Percentiles rank a stretch among this genome's conserved stretches.
phyloP scores from a whole-genome alignment of 257 asterid genomes.

The Solanum gracilifrons region DNA sequence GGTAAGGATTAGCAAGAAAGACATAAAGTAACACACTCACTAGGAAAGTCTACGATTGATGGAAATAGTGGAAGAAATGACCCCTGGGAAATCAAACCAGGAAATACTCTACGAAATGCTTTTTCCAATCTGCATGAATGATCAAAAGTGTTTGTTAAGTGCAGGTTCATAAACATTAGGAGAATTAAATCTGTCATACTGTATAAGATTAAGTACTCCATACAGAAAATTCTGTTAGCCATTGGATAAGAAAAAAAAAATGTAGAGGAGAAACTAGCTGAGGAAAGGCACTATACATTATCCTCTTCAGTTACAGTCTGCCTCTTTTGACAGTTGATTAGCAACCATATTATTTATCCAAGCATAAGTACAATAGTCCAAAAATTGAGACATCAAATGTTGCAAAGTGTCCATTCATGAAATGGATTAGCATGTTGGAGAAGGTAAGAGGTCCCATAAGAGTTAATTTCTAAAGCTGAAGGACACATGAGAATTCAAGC shows the following conservation, averaged over 20 bases:
- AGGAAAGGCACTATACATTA: background rate
- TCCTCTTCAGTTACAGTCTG: background rate
- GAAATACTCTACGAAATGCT: constrained; percentile 37
- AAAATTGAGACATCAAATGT: background rate
- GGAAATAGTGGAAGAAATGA: constrained; percentile 77
- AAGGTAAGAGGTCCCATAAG: background rate
- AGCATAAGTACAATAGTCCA: background rate
- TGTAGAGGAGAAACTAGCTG: background rate
- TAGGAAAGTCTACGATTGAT: constrained; percentile 69
- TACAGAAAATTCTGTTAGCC: background rate
- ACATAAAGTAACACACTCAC: constrained; percentile 31
- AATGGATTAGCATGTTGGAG: background rate
- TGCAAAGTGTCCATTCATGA: background rate
- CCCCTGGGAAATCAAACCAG: constrained; percentile 68
- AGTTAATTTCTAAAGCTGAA: background rate
- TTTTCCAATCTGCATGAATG: constrained; percentile 49
- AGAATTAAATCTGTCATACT: background rate
- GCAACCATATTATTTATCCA: background rate
- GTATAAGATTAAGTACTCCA: background rate
- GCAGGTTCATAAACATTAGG: background rate
- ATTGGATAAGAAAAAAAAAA: background rate
- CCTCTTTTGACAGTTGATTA: background rate
- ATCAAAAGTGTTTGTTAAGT: background rate
- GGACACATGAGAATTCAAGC: background rate
- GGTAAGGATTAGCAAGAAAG: background rate